Evolutionary conservation across 768 basidiomycete genomes (phyloP), one percentile per base, ranked within the genome.

Genomic region (Lactarius indigo): DNA sequence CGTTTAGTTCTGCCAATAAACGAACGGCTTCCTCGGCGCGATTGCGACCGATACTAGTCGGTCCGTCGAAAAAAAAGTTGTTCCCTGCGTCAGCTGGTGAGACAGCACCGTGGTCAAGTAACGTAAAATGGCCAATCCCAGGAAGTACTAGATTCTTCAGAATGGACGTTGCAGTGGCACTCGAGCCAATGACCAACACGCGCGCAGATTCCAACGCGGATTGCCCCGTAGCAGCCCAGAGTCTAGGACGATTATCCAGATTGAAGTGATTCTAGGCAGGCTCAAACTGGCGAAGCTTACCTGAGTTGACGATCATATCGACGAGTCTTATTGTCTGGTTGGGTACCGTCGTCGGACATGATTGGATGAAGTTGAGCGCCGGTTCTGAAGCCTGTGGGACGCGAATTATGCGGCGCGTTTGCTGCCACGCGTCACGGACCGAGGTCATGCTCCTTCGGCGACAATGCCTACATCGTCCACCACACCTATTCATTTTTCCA

Each of bases 61-160:
- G 76, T 0, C 87, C 90, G 47, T 90, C 85, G 30, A 99, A 81
- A 79, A 98, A 99, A 80, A 99, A 99, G 79, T 98, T 98, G 81
- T 94, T 93, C 0, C 95, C 95, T 0, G 94, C 87, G 72, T 98
- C 96, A 64, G 87, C 84, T 1, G 86, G 81, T 0, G 87, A 82
- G 33, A 89, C 88, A 44, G 75, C 63, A 2, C 77, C 74, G 28
- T 84, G 78, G 73, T 96, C 94, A 66, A 97, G 85, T 75, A 98
- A 85, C 57, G 96, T 96, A 75, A 97, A 98, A 74, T 91, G 87
- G n/a, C 96, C 94, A 70, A 98, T 87, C 9, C 96, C 96, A 2
- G 97, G 97, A 9, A 98, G 85, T 44, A 98, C 94, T 68, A 98
- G 88, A 74, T 98, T 98, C 83, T 99, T 98, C 64, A 99, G 83